Base-by-base conservation (phyloP, 177 flowering plant species). In the Vitis hybrid region DNA sequence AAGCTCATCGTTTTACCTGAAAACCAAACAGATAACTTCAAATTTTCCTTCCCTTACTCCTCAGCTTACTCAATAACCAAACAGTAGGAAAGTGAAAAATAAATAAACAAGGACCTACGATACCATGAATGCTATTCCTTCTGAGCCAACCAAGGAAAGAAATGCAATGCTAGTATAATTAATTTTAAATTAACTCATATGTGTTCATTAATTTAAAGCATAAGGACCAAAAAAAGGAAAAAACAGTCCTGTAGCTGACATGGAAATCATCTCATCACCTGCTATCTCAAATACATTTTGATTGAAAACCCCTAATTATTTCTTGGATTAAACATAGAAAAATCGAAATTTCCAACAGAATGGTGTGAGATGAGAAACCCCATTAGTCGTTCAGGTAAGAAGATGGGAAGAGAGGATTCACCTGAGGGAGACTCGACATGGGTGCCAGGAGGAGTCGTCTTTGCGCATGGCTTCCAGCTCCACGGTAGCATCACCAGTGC, bases 361-460 rank as follows among this genome's bases (percentile, higher is more conserved):
- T 53, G 56, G 14, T n/a, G 50, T 29, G 45, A 60, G 13, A 26
- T 3, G n/a, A 60, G 63, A 26, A 29, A 58, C 12, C 61, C 60
- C 60, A 57, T 57, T 16, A 20, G 3, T 52, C 16, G 10, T 54
- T 3, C 12, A 3, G 18, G 34, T 1, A 10, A 72, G 51, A 50
- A 19, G 26, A 34, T 59, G 16, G 39, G 7, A 39, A 10, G 22
- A 12, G 10, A 50, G 16, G 63, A 3, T 10, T 9, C 13, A 80
- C 86, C 86, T 61, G 12, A 77, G 57, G 65, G 82, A 83, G 65
- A 83, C 78, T 29, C 59, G 71, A 71, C 86, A 80, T 11, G 82
- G 86, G 48, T 83, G 82, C 86, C 86, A 83, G 53, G 86, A 81
- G 16, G 69, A 75, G 70, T 77, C 77, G 18, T 71, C 77, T 71